These are phyloP conservation scores for Chenopodium berlandieri DNA, from an alignment of 148 eudicot genomes.

Conservation along the genomic window DNA sequence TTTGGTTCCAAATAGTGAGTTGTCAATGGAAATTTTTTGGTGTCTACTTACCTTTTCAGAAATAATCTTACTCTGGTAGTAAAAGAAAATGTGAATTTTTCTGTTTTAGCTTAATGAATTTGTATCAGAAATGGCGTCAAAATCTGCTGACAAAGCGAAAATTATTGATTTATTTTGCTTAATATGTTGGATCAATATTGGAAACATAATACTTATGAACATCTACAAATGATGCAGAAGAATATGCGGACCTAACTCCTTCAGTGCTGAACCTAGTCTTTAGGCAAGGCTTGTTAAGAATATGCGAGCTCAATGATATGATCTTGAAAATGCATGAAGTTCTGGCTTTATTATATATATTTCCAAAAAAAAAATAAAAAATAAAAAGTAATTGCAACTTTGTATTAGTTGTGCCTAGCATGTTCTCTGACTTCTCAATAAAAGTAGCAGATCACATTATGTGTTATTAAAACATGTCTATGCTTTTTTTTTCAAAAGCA, in stretches of 20 bases:
- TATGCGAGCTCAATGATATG: background rate
- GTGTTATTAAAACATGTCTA: no score
- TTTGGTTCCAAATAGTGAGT: background rate
- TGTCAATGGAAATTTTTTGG: background rate
- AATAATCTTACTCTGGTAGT: background rate
- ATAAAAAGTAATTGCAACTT: background rate
- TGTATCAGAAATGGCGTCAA: background rate
- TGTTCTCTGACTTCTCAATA: background rate
- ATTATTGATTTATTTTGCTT: background rate
- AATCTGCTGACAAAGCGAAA: background rate
- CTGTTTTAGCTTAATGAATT: background rate
- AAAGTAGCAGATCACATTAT: background rate
- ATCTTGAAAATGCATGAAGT: background rate
- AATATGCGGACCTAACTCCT: no score
- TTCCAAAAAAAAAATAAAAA: no score
- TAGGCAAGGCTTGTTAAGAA: background rate
- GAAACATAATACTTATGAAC: background rate
- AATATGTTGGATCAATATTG: background rate
- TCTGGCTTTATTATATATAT: background rate
- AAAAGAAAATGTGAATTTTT: background rate
- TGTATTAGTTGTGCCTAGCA: background rate
- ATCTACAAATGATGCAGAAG: background rate
- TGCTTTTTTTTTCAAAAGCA: background rate
- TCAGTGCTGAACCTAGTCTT: background rate
- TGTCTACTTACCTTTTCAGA: background rate